Evolutionary conservation across 2,329 filamentous ascomycete species (phyloP), one percentile per base, ranked within the genome.

Genomic region (Sclerotinia minor): DNA sequence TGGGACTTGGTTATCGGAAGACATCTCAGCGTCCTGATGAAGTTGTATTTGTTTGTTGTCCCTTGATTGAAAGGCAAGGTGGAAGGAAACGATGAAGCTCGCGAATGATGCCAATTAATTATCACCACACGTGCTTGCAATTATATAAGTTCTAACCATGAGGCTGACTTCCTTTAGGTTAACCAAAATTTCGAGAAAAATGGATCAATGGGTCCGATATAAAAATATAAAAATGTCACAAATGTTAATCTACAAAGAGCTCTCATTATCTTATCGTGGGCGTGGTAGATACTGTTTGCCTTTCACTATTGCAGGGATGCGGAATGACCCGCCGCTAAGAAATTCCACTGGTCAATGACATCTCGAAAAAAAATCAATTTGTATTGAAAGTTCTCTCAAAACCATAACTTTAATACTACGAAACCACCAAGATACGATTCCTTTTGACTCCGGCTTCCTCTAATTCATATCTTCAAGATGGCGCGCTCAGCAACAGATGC

Each of bases 401-500:
- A 67, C 35, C 41, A 67, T 26, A 41, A 73, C 71, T 73, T 71
- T 73, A 72, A 72, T 52, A 54, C 65, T 60, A 69, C 49, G n/a
- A 58, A 32, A 64, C 26, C 58, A 38, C 60, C 13, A 67, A 21
- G 29, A 38, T 32, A 63, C 29, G 49, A 54, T 41, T 41, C 47
- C 26, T 64, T 41, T 26, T 3, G 24, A 41, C 50, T 63, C 35
- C 32, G 49, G 49, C 49, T 50, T 29, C 41, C 29, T 35, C 24
- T 29, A 19, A 52, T 60, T 5, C 35, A 55, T 50, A 26, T 32
- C 35, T 17, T 44, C 52, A 49, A 66, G 35, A 81, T 81, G 72
- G 84, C 89, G 69, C 89, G 90, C 77, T 91, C 87, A 80, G 88
- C 91, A 77, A 87, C 86, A 74, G 91, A 94, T 78, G 91, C 92